These are phyloP conservation scores for Neofusicoccum cordaticola DNA, from an alignment of 2,329 filamentous ascomycete species.

Conservation along the genomic window DNA sequence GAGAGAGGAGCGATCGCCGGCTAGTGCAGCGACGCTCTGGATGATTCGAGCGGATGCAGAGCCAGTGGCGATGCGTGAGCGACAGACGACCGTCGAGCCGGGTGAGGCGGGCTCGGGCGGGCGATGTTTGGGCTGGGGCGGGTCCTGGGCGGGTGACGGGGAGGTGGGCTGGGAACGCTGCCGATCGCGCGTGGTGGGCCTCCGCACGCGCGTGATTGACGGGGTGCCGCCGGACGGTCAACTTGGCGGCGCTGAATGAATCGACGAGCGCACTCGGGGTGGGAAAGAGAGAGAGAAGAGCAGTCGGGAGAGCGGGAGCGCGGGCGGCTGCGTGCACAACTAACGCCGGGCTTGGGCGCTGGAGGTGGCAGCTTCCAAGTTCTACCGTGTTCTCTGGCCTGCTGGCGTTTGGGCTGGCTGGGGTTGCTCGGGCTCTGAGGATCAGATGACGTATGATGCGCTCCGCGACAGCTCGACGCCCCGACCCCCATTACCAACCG, in stretches of 20 bases:
- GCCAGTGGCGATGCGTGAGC: neutral
- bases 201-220: constrained; percentile 13
- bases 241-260: neutral
- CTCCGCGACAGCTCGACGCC: neutral
- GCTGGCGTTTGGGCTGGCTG: neutral
- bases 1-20: neutral
- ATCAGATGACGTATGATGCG: constrained; percentile 11
- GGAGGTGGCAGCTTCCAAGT: constrained; percentile 16
- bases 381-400: constrained; percentile 14
- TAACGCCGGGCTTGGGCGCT: neutral
- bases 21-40: neutral
- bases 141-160: constrained; percentile 3
- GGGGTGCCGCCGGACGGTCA: neutral
- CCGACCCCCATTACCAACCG: neutral
- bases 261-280: neutral
- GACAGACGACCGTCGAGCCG: neutral
- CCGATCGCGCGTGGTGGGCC: constrained; percentile 14
- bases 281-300: neutral
- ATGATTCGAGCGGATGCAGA: neutral
- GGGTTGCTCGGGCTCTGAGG: constrained; percentile 1
- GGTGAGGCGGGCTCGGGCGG: neutral
- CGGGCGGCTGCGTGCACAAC: neutral
- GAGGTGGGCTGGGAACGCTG: neutral
- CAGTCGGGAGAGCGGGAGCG: constrained; percentile 13
- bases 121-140: neutral